These are phyloP conservation scores for Auriculariales sp. DNA, from an alignment of 768 basidiomycete genomes.

Conservation along the genomic window DNA sequence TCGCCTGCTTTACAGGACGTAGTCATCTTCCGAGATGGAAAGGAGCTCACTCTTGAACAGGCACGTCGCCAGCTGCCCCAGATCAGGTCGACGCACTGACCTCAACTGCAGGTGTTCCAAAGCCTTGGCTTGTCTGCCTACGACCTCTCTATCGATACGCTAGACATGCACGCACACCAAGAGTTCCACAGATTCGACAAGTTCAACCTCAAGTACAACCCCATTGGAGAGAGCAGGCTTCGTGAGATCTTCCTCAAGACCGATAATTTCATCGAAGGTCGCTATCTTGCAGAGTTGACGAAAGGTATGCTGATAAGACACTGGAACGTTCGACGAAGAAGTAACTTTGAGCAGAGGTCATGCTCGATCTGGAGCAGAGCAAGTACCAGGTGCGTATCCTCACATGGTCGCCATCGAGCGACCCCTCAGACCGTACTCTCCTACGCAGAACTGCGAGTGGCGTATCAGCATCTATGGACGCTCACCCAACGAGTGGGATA, in stretches of 20 bases:
- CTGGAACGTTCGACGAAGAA: no score
- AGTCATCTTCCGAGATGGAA: slow-evolving; percentile 89
- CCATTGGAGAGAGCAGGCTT: slow-evolving; percentile 86
- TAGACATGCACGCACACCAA: slow-evolving; percentile 98
- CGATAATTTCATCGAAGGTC: slow-evolving; percentile 84
- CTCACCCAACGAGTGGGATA: slow-evolving; percentile 82
- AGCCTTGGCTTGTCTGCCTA: slow-evolving; percentile 91
- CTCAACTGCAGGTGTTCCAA: slow-evolving; percentile 52
- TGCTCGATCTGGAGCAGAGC: slow-evolving; percentile 94
- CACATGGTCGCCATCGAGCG: not conserved
- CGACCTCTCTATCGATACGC: slow-evolving; percentile 94
- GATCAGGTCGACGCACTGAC: not conserved
- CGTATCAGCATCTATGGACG: slow-evolving; percentile 91
- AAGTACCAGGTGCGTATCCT: slow-evolving; percentile 72
- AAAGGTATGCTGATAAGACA: slow-evolving; percentile 65
- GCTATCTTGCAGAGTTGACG: slow-evolving; percentile 89
- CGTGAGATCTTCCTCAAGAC: slow-evolving; percentile 98
- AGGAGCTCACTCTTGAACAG: slow-evolving; percentile 73
- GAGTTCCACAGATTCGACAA: slow-evolving; percentile 99
- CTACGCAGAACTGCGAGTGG: slow-evolving; percentile 81
- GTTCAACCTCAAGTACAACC: slow-evolving; percentile 96
- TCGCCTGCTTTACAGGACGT: slow-evolving; percentile 58
- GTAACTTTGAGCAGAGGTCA: slow-evolving; percentile 50
- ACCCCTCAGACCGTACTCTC: not conserved
- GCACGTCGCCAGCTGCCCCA: not conserved